Percentiles rank a stretch among this genome's conserved stretches.
Evolutionary conservation across 495 filamentous ascomycete species (phyloP).

Genomic region (Wilcoxina mikolae): DNA sequence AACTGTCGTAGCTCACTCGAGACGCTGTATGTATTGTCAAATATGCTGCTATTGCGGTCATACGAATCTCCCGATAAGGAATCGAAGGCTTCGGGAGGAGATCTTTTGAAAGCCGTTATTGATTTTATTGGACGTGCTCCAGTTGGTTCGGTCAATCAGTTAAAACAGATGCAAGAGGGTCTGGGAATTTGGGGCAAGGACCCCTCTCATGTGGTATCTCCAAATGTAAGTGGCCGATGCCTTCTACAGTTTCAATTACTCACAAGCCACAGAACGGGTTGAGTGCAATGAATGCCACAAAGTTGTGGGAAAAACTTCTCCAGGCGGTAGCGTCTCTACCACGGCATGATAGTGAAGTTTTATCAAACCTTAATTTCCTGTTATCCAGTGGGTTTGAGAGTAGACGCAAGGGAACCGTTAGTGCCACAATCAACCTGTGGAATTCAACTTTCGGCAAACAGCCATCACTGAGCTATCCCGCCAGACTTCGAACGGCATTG

Average conservation of each 20-base stretch:
- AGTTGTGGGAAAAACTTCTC: constrained; percentile 14
- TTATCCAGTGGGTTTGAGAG: constrained; percentile 44
- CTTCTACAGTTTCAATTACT: not conserved
- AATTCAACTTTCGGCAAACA: constrained; percentile 41
- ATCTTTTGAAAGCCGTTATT: not conserved
- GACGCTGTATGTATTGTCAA: constrained; percentile 40
- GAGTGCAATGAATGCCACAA: not conserved
- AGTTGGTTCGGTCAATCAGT: constrained; percentile 20
- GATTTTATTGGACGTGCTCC: constrained; percentile 31
- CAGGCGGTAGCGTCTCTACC: constrained; percentile 16
- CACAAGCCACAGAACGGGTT: constrained; percentile 1
- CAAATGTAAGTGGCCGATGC: constrained; percentile 8
- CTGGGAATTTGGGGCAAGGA: constrained; percentile 49
- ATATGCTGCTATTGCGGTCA: not conserved
- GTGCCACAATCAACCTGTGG: constrained; percentile 44
- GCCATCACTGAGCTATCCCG: constrained; percentile 34
- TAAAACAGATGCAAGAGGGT: constrained; percentile 43
- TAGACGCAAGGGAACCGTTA: constrained; percentile 39
- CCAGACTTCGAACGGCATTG: constrained; percentile 36
- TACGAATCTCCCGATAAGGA: constrained; percentile 5
- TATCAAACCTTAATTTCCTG: constrained; percentile 38
- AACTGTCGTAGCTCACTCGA: constrained; percentile 36
- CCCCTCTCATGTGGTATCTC: constrained; percentile 19
- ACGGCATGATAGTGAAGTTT: constrained; percentile 30
- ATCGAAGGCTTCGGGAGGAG: not conserved